These are phyloP conservation scores for Kuraishia molischiana DNA, from an alignment of 805 yeast genomes.

Conservation along the genomic window DNA sequence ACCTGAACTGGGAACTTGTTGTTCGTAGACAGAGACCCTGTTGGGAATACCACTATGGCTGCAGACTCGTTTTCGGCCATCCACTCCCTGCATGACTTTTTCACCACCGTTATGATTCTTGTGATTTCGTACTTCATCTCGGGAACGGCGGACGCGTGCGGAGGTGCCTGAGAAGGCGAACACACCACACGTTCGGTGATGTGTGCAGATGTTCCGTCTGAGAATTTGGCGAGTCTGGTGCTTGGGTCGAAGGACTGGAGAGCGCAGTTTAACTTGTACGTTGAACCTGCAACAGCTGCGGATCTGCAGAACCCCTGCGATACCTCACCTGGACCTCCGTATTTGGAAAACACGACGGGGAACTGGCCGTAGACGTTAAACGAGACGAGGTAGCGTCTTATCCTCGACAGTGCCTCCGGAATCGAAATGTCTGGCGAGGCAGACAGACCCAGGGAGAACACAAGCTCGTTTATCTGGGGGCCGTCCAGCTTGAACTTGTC, in stretches of 20 bases:
- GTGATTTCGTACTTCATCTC: conserved; percentile 47
- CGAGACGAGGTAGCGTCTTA: conserved; percentile 73
- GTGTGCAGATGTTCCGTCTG: conserved; percentile 66
- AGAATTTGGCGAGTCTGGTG: conserved; percentile 56
- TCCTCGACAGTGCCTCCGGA: conserved; percentile 67
- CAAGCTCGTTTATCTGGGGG: conserved; percentile 75
- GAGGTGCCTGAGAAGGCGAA: conserved; percentile 59
- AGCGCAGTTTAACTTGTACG: conserved; percentile 72
- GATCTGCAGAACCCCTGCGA: conserved; percentile 96
- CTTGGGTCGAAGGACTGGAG: conserved; percentile 56
- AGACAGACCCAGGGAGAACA: conserved; percentile 79
- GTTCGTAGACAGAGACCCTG: conserved; percentile 55
- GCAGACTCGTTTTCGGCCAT: conserved; percentile 76
- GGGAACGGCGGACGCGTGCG: conserved; percentile 29
- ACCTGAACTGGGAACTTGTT: conserved; percentile 78
- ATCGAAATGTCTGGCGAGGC: conserved; percentile 51
- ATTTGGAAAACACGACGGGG: conserved; percentile 86
- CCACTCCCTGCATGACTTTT: conserved; percentile 88
- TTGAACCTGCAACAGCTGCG: conserved; percentile 97
- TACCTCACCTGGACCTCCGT: conserved; percentile 93
- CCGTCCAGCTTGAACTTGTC: conserved; percentile 60
- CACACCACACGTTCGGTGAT: conserved; percentile 74
- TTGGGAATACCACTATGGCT: conserved; percentile 89
- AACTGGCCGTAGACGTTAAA: conserved; percentile 90
- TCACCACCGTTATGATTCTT: conserved; percentile 73